phyloP scores from a whole-genome alignment of 2,329 filamentous ascomycete species.

The Diaporthe amygdali region DNA sequence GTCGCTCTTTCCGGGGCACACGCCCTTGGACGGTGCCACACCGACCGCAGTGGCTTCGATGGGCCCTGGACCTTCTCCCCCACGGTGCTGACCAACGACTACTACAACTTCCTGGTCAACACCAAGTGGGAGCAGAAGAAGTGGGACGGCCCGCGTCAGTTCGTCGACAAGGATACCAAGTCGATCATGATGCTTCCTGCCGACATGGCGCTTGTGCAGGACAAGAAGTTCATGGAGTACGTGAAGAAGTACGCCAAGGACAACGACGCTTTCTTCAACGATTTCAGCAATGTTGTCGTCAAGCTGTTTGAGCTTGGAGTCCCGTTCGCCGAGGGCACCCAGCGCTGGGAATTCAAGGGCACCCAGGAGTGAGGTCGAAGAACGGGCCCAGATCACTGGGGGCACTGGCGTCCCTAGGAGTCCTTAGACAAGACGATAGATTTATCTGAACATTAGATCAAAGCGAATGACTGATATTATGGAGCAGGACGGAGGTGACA shows the following conservation, averaged over 20 bases:
- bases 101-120: constrained; percentile 83
- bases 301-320: constrained; percentile 95
- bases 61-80: constrained; percentile 94
- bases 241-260: constrained; percentile 92
- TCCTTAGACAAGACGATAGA: background rate
- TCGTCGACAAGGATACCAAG: constrained; percentile 87
- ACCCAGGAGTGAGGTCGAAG: constrained; percentile 34
- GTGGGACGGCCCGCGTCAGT: constrained; percentile 89
- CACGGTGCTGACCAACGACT: constrained; percentile 93
- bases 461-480: background rate
- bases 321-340: constrained; percentile 72
- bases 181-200: constrained; percentile 96
- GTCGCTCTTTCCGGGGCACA: constrained; percentile 88
- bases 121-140: constrained; percentile 94
- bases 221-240: constrained; percentile 82
- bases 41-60: constrained; percentile 83
- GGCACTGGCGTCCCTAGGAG: background rate
- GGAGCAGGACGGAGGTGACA: background rate
- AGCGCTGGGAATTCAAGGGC: constrained; percentile 69
- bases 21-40: constrained; percentile 88
- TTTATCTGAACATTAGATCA: background rate
- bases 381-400: background rate
- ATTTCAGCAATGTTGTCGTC: constrained; percentile 79
- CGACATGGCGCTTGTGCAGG: constrained; percentile 85
- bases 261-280: constrained; percentile 89